Conservation (phyloP, 2,329 filamentous ascomycete genomes). For the Capronia coronata region DNA sequence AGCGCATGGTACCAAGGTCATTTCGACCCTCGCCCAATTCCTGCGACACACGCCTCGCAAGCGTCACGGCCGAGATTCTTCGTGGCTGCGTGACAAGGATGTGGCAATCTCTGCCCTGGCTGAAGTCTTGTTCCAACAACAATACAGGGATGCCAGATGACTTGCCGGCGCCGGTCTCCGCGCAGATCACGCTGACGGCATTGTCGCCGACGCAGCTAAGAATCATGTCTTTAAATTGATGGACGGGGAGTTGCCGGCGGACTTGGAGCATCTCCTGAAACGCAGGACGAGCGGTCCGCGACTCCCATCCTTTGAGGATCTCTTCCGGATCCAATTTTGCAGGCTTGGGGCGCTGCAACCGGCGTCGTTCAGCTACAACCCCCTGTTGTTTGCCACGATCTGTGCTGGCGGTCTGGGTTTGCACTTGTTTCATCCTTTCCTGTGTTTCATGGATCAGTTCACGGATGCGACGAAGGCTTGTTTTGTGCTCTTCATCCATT, state of each 20-base stretch:
- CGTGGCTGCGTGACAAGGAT: constrained; percentile 94
- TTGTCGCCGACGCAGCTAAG: constrained; percentile 68
- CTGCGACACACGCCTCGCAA: constrained; percentile 87
- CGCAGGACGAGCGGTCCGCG: constrained; percentile 14
- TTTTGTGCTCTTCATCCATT: constrained; percentile 63
- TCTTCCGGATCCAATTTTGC: constrained; percentile 11
- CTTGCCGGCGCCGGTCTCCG: constrained; percentile 94
- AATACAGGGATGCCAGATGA: constrained; percentile 96
- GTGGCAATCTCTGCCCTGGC: constrained; percentile 73
- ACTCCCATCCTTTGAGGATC: constrained; percentile 19
- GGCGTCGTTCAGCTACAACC: neutral
- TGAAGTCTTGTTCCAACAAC: constrained; percentile 80
- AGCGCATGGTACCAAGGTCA: constrained; percentile 74
- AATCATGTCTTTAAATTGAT: constrained; percentile 72
- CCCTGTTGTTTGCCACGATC: constrained; percentile 27
- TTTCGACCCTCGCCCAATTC: constrained; percentile 80
- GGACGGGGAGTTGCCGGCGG: constrained; percentile 82
- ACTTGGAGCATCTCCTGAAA: constrained; percentile 75
- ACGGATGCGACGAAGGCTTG: constrained; percentile 58
- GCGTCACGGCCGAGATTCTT: constrained; percentile 89
- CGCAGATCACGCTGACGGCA: constrained; percentile 87
- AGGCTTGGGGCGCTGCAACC: constrained; percentile 1
- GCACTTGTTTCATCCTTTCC: constrained; percentile 55
- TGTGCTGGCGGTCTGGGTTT: constrained; percentile 17
- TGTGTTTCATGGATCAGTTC: constrained; percentile 35